Percentiles rank a stretch among this genome's conserved stretches.
These are phyloP conservation scores for Trapa bicornis DNA, from an alignment of 345 rosid species.

Conservation along the genomic window DNA sequence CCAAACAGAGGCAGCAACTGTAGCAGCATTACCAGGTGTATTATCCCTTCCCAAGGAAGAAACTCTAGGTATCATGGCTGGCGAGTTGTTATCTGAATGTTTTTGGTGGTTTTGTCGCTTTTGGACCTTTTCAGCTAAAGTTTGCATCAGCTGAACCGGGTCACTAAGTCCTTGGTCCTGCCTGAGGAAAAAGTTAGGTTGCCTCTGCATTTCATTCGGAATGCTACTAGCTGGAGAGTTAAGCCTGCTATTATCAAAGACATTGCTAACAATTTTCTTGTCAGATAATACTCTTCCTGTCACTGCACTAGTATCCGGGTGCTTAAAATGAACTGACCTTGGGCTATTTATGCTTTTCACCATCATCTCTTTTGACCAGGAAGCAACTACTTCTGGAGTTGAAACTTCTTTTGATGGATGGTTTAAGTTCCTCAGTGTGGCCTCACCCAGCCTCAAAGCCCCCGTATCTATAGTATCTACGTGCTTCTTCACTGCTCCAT, in stretches of 20 bases:
- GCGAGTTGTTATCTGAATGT: conserved; percentile 17
- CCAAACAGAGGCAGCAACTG: conserved; percentile 70
- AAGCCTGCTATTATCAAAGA: conserved; percentile 22
- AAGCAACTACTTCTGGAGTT: conserved; percentile 13
- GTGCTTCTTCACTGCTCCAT: conserved; percentile 27
- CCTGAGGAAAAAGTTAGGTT: conserved; percentile 25
- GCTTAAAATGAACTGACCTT: conserved; percentile 32
- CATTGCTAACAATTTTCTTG: conserved; percentile 26
- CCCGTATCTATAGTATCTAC: conserved; percentile 25
- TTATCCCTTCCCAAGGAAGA: conserved; percentile 31
- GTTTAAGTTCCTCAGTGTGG: neutral
- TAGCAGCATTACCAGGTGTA: conserved; percentile 47
- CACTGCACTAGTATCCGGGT: conserved; percentile 24
- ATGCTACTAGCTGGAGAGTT: conserved; percentile 27
- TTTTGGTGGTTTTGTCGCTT: conserved; percentile 37
- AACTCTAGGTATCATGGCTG: conserved; percentile 22
- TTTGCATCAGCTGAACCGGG: conserved; percentile 55
- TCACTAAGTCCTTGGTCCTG: conserved; percentile 40
- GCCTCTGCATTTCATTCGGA: conserved; percentile 32
- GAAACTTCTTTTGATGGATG: conserved; percentile 1
- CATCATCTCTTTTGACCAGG: conserved; percentile 23
- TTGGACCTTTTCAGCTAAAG: conserved; percentile 39
- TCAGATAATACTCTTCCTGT: conserved; percentile 34
- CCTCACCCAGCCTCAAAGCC: conserved; percentile 13
- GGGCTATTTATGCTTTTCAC: conserved; percentile 26